Evolutionary conservation across 345 rosid genomes (phyloP), one percentile per base, ranked within the genome.

Genomic region (Aegle marmelos): DNA sequence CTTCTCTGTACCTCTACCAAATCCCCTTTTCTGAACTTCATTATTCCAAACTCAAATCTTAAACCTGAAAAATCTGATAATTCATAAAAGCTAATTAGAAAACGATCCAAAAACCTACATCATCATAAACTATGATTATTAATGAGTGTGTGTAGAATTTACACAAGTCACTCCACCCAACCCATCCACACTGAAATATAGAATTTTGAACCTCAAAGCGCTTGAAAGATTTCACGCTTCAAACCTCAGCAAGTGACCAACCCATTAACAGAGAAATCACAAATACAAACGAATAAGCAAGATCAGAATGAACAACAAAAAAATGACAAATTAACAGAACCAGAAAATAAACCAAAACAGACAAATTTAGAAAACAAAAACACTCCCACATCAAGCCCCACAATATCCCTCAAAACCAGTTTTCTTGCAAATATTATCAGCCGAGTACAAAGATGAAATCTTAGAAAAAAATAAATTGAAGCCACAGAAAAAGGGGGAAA

Each of bases 1-100:
- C 84, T 81, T 73, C 84, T 80, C 56, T 79, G 34, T 36, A 81
- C 85, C 80, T 86, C 89, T 54, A 82, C 84, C 28, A 60, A 34
- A 17, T 80, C 68, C 67, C 86, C 79, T 78, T 79, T 73, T 72
- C 72, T 65, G 58, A 79, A 75, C 80, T 74, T 82, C 87, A 73
- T 86, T 54, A 30, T 74, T 70, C 54, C 60, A 60, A n/a, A 70
- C 66, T 48, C 37, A 57, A 19, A 2, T 50, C 5, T 70, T 11
- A 79, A 79, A 48, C 72, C 85, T 78, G 82, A 81, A 33, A 25
- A 54, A 33, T 4, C 36, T 27, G 30, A 77, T 57, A 25, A 45
- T 50, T 5, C 9, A 53, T 36, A 70, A 37, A 36, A 54, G 41
- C 34, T 22, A 24, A 25, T n/a, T 11, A 17, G 48, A 33, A 39